Percentiles rank a stretch among this genome's conserved stretches.
These are phyloP conservation scores for Pseudognaphalium luteoalbum DNA, from an alignment of 129 eudicot genomes.

Conservation along the genomic window DNA sequence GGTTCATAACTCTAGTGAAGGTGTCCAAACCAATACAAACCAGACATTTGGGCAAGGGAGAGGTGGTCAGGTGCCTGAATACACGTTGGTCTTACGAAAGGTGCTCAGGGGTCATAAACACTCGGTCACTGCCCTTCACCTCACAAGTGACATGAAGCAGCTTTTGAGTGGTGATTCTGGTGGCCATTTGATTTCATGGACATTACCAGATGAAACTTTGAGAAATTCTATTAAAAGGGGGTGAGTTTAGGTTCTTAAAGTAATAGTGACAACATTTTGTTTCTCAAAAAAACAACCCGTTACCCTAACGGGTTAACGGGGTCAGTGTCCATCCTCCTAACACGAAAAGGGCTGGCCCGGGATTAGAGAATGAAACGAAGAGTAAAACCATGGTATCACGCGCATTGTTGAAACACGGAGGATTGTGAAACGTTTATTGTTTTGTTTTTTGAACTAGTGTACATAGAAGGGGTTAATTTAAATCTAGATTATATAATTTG, in stretches of 20 bases:
- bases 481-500: constrained; percentile 22
- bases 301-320: constrained; percentile 6
- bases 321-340: constrained; percentile 24
- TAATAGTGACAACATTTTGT: not conserved
- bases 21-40: constrained; percentile 38
- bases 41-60: constrained; percentile 49
- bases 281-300: not conserved
- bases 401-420: not conserved
- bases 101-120: constrained; percentile 81
- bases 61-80: constrained; percentile 67
- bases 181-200: constrained; percentile 92
- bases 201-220: constrained; percentile 76
- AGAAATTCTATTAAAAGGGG: constrained; percentile 63
- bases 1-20: constrained; percentile 64
- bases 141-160: constrained; percentile 81
- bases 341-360: constrained; percentile 41
- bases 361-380: constrained; percentile 8
- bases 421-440: constrained; percentile 3
- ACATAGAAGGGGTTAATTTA: constrained; percentile 30
- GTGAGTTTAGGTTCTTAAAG: constrained; percentile 32
- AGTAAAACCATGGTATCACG: not conserved
- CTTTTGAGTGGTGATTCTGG: constrained; percentile 85
- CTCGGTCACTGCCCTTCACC: constrained; percentile 80
- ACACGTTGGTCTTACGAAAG: constrained; percentile 71
- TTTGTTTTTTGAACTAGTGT: constrained; percentile 26